A percentile compares a stretch with the other conserved stretches of the same genome.
Conservation (phyloP, 1,139 yeast genomes). For the Spathaspora sp. region DNA sequence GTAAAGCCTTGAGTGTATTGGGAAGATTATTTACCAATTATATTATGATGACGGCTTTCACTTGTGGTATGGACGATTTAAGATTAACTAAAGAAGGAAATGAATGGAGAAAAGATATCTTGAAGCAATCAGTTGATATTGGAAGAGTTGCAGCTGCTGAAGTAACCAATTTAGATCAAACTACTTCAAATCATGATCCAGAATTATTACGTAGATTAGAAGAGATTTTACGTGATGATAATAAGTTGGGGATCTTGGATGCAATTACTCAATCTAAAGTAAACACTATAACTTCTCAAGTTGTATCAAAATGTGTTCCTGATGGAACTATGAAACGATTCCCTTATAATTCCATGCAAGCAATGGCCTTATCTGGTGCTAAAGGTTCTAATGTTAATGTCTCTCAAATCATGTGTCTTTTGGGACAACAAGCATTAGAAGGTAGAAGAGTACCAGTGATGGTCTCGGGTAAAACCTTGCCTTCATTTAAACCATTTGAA, state of each 20-base stretch:
- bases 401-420: conserved; percentile 97
- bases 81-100: conserved; percentile 92
- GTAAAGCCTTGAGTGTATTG: conserved; percentile 82
- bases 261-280: conserved; percentile 95
- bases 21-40: conserved; percentile 95
- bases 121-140: conserved; percentile 71
- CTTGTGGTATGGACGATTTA: conserved; percentile 99
- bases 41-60: conserved; percentile 88
- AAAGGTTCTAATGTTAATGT: conserved; percentile 98
- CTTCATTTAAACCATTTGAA: conserved; percentile 94
- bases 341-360: conserved; percentile 97
- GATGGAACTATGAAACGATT: conserved; percentile 93
- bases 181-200: conserved; percentile 59
- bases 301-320: conserved; percentile 93
- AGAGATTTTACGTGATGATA: conserved; percentile 92
- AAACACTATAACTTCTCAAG: conserved; percentile 86
- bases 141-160: conserved; percentile 94
- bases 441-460: conserved; percentile 99
- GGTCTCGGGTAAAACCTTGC: conserved; percentile 97
- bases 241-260: conserved; percentile 89
- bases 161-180: conserved; percentile 76
- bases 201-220: conserved; percentile 87
- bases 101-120: conserved; percentile 79
- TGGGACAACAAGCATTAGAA: conserved; percentile 98
- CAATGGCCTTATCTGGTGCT: conserved; percentile 99